Evolutionary conservation across 2,329 filamentous ascomycete species (phyloP), one percentile per base, ranked within the genome.

Genomic region (Diaporthe batatas): DNA sequence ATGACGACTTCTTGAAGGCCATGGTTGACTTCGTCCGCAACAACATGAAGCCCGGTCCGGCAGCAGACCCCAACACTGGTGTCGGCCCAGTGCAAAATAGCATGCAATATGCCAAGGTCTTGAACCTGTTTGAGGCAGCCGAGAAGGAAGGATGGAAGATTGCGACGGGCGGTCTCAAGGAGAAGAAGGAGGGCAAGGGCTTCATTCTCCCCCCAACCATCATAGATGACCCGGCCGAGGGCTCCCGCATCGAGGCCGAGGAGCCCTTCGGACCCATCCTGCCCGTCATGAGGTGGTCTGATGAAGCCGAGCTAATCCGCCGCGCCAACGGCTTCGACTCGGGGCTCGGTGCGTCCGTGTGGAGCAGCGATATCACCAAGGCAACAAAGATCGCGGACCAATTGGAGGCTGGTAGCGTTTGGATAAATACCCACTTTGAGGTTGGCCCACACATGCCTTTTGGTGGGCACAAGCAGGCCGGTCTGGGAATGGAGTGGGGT

Each of bases 171-270:
- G 86, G 86, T 64, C 78, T 79, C 16, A 77, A 82, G 25, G 62
- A 73, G 72, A 14, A 73, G 80, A 59, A 18, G 49, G 58, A 71
- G 42, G 57, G 55, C 51, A 73, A 72, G 64, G 90, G 89, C 2
- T 91, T 87, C 79, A 89, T 88, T 75, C 82, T 91, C 71, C 79
- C 85, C 3, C 89, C 90, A 0, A 87, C 88, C n/a, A 87, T 92
- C 71, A 84, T 91, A 72, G 86, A 90, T 68, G 88, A 89, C 76
- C 89, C 89, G 0, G 85, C 87, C 0, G 87, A 90, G 53, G 80
- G 85, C 51, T 87, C 88, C 0, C 82, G 84, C 0, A 86, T 92
- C 53, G 88, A 91, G 0, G 80, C 81, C 2, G 88, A 88, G 75
- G 88, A 90, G 77, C 86, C 86, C 0, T 87, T 87, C 72, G 85